phyloP scores from a whole-genome alignment of 1,284 basidiomycete genomes.

The Kwoniella shivajii region DNA sequence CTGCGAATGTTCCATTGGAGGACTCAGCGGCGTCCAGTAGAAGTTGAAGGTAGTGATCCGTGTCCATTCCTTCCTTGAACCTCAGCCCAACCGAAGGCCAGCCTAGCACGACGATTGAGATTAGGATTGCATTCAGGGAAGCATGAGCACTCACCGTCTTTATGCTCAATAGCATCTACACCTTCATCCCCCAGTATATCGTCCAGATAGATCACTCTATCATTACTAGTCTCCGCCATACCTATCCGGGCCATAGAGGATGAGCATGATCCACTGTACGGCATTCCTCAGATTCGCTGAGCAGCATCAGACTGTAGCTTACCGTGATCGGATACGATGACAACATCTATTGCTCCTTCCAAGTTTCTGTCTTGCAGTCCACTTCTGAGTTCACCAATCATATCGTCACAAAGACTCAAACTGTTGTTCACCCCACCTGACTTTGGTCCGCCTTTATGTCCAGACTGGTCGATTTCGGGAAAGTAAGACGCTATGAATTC shows the following conservation, averaged over 20 bases:
- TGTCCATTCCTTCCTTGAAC: slow-evolving; percentile 65
- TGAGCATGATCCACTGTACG: not conserved
- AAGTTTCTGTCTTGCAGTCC: slow-evolving; percentile 72
- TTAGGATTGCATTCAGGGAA: not conserved
- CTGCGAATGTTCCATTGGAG: slow-evolving; percentile 67
- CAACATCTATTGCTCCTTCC: slow-evolving; percentile 77
- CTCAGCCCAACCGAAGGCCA: slow-evolving; percentile 84
- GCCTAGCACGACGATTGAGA: slow-evolving; percentile 56
- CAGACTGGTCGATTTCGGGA: slow-evolving; percentile 58
- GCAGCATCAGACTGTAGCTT: not conserved
- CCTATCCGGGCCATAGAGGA: slow-evolving; percentile 43
- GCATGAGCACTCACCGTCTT: slow-evolving; percentile 62
- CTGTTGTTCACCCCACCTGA: slow-evolving; percentile 70
- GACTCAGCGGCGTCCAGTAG: slow-evolving; percentile 60
- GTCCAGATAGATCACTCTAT: slow-evolving; percentile 76
- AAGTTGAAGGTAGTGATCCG: slow-evolving; percentile 59
- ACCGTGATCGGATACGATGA: slow-evolving; percentile 88
- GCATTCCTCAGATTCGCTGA: not conserved
- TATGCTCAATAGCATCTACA: slow-evolving; percentile 64
- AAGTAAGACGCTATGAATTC: slow-evolving; percentile 71
- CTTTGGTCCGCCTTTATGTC: slow-evolving; percentile 74
- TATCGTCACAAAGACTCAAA: slow-evolving; percentile 69
- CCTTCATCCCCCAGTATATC: slow-evolving; percentile 74
- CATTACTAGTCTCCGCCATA: slow-evolving; percentile 81
- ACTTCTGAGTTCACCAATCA: slow-evolving; percentile 68